Percentiles rank a stretch among this genome's conserved stretches.
Evolutionary conservation across 106 monocot species (phyloP).

Genomic region (Gastrodia elata): DNA sequence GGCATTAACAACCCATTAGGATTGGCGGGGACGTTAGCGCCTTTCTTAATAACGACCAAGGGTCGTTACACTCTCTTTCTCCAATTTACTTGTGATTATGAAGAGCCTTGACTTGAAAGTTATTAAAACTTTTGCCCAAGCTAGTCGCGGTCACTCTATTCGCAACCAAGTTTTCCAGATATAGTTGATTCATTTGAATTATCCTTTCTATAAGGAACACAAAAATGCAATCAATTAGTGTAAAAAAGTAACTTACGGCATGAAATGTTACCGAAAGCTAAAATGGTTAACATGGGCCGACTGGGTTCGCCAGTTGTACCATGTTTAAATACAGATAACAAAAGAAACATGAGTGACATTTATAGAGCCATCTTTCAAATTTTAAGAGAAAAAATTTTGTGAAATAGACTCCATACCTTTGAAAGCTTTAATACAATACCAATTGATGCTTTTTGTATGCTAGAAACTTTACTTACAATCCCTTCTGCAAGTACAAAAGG

Average conservation of each 20-base stretch:
- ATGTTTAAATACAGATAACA: background rate
- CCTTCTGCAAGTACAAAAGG: conserved; percentile 85
- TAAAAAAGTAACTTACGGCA: background rate
- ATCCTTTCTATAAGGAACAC: background rate
- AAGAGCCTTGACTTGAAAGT: too few relatives aligned
- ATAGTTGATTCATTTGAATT: background rate
- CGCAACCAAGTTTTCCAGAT: background rate
- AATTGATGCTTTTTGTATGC: conserved; percentile 78
- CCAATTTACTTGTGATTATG: too few relatives aligned
- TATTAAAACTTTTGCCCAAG: background rate
- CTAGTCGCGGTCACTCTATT: background rate
- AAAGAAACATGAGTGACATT: background rate
- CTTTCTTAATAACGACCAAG: too few relatives aligned
- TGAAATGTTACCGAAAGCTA: background rate
- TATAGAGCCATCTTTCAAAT: background rate
- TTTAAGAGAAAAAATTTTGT: background rate
- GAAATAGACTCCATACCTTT: conserved; percentile 39
- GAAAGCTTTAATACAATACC: conserved; percentile 89
- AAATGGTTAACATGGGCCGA: background rate
- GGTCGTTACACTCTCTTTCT: too few relatives aligned
- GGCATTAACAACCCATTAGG: too few relatives aligned
- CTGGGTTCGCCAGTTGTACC: background rate
- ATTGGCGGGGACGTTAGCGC: too few relatives aligned
- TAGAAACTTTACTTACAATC: conserved; percentile 89
- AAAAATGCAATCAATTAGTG: background rate